Evolutionary conservation across 2,329 filamentous ascomycete species (phyloP), one percentile per base, ranked within the genome.

Genomic region (Epichloe hybrida): DNA sequence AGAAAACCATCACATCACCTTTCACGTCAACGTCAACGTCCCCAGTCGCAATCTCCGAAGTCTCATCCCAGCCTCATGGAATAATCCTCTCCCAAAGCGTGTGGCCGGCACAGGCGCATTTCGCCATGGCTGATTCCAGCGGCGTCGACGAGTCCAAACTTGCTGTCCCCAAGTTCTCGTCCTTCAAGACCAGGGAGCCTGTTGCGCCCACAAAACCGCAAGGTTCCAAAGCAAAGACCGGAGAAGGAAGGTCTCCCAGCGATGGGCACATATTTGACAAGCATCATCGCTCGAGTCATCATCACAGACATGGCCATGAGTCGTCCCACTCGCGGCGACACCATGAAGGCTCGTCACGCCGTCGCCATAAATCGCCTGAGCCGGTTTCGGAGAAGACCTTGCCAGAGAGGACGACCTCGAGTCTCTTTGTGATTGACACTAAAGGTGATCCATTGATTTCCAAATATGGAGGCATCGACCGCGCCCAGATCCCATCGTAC

Each of bases 391-490:
- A 17, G 11, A 57, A 55, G 35, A 11, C 39, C 15, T 5, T 8
- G 9, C 36, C 45, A 12, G 37, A 34, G 17, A 41, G 11, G 15
- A 13, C 37, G 3, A 41, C 36, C 61, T 55, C 62, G 23, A 56
- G 62, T 60, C 39, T 61, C 3, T 90, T 79, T 62, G 59, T 79
- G 43, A 60, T 86, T 48, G 91, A 97, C 65, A 79, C 72, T 41
- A 81, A 80, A 60, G 90, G 91, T 0, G 91, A 97, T 59, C 71
- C 75, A 4, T 75, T 88, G 46, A 88, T 93, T 56, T 65, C 84
- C 43, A 76, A 76, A 27, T 96, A 90, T 63, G 87, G 79, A 13
- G 46, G 52, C 31, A 74, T 86, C 39, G 81, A 95, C 62, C 79
- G 79, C 37, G 86, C 85, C 56, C 77, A 76, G 50, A 69, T 94